These are phyloP conservation scores for Solanum pennellii DNA, from an alignment of 257 asterid species.

Conservation along the genomic window DNA sequence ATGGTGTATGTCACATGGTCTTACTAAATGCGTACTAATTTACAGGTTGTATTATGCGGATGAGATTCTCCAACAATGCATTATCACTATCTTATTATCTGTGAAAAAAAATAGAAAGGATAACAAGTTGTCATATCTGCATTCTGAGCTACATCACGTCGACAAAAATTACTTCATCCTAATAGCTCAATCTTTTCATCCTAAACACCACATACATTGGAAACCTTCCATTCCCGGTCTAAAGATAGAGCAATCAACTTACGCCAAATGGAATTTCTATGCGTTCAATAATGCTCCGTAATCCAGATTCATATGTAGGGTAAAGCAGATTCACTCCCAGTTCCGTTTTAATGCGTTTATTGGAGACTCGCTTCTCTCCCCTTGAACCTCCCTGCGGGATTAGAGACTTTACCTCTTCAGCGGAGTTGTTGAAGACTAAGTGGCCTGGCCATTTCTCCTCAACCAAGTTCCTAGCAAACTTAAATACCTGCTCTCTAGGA, in stretches of 20 bases:
- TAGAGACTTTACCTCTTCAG: conserved; percentile 17
- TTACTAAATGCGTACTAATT: not conserved
- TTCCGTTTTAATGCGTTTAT: conserved; percentile 62
- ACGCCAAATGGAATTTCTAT: conserved; percentile 8
- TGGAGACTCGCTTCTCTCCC: conserved; percentile 80
- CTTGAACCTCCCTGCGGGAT: conserved; percentile 4
- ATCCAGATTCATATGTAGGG: conserved; percentile 66
- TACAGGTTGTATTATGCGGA: not conserved
- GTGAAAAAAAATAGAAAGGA: not conserved
- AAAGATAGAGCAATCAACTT: not conserved
- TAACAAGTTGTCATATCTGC: not conserved
- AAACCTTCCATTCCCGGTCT: not conserved
- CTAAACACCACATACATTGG: not conserved
- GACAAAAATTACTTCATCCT: not conserved
- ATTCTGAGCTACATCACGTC: not conserved
- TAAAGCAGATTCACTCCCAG: conserved; percentile 53
- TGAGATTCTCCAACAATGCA: not conserved
- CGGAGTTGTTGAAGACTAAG: not conserved
- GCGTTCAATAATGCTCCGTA: conserved; percentile 41
- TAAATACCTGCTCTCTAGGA: conserved; percentile 60
- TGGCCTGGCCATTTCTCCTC: conserved; percentile 40
- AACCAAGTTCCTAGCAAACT: conserved; percentile 52
- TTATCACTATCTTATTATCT: not conserved
- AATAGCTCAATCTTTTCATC: not conserved
- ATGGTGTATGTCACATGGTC: not conserved